phyloP scores from a whole-genome alignment of 169 alveolate genomes.

The Amoebophrya sp. region DNA sequence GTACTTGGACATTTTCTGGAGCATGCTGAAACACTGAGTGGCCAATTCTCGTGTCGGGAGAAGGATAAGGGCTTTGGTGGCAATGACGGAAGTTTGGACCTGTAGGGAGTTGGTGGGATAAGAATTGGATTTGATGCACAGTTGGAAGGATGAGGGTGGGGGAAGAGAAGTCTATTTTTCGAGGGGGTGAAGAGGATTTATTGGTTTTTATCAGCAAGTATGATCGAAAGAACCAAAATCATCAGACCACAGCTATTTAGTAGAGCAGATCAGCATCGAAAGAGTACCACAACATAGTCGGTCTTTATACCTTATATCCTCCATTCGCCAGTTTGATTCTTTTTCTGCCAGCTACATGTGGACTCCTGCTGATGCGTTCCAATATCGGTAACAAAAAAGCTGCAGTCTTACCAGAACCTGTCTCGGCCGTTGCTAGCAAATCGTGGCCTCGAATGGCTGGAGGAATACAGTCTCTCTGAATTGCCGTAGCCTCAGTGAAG shows the following conservation, averaged over 20 bases:
- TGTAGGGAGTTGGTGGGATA: not conserved
- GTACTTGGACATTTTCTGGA: constrained; percentile 65
- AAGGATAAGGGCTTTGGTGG: constrained; percentile 74
- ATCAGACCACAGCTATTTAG: no score
- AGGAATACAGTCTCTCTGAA: constrained; percentile 77
- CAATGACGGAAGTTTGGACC: constrained; percentile 34
- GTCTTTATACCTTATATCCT: constrained; percentile 15
- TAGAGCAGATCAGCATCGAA: no score
- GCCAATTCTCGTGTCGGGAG: constrained; percentile 87
- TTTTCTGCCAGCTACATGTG: constrained; percentile 57
- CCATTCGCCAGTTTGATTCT: not conserved
- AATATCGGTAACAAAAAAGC: constrained; percentile 77
- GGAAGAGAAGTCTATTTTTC: not conserved
- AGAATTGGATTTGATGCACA: not conserved
- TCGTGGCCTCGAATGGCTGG: constrained; percentile 72
- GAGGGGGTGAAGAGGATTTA: no score
- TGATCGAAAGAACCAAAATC: no score
- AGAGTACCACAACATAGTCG: no score
- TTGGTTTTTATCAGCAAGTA: no score
- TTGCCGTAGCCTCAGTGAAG: constrained; percentile 66
- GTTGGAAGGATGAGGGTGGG: not conserved
- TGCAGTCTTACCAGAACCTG: constrained; percentile 84
- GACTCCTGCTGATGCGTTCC: constrained; percentile 67
- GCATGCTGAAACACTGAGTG: constrained; percentile 71
- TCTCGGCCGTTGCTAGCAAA: constrained; percentile 77